Conservation (phyloP, 1,139 yeast species). For the Lodderomyces metapsilosis region DNA sequence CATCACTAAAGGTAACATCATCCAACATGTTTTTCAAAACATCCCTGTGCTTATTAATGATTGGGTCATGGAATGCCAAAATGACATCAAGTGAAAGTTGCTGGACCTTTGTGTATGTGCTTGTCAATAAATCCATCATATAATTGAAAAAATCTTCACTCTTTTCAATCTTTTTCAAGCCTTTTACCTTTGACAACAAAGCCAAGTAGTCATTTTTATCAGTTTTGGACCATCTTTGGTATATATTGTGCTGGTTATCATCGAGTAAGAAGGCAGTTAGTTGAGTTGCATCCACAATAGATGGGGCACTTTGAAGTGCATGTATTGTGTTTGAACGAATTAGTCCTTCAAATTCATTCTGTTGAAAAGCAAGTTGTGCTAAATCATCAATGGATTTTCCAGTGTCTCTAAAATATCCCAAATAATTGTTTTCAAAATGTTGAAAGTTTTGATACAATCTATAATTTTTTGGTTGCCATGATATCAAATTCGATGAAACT, state of each 20-base stretch:
- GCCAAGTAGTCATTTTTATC: constrained; percentile 65
- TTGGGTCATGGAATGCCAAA: constrained; percentile 61
- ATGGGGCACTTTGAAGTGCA: constrained; percentile 41
- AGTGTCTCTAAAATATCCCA: constrained; percentile 22
- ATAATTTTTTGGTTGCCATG: constrained; percentile 32
- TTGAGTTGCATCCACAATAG: constrained; percentile 70
- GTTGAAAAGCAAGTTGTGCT: constrained; percentile 22
- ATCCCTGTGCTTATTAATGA: constrained; percentile 66
- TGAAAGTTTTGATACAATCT: constrained; percentile 29
- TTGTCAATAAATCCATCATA: constrained; percentile 58
- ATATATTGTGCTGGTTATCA: constrained; percentile 17
- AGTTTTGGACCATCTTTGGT: constrained; percentile 50
- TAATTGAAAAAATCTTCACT: constrained; percentile 54
- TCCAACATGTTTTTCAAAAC: constrained; percentile 74
- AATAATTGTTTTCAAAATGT: constrained; percentile 20
- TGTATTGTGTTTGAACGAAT: constrained; percentile 12
- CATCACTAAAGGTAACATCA: constrained; percentile 84
- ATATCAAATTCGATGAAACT: constrained; percentile 17
- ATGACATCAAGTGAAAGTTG: constrained; percentile 70
- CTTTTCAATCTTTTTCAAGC: constrained; percentile 53
- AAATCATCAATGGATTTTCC: constrained; percentile 29
- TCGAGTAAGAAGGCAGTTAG: constrained; percentile 51
- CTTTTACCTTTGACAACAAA: constrained; percentile 63
- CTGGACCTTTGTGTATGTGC: constrained; percentile 64
- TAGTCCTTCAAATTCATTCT: constrained; percentile 28